phyloP scores from a whole-genome alignment of 2,329 filamentous ascomycete species.

The Thielaviopsis musarum region DNA sequence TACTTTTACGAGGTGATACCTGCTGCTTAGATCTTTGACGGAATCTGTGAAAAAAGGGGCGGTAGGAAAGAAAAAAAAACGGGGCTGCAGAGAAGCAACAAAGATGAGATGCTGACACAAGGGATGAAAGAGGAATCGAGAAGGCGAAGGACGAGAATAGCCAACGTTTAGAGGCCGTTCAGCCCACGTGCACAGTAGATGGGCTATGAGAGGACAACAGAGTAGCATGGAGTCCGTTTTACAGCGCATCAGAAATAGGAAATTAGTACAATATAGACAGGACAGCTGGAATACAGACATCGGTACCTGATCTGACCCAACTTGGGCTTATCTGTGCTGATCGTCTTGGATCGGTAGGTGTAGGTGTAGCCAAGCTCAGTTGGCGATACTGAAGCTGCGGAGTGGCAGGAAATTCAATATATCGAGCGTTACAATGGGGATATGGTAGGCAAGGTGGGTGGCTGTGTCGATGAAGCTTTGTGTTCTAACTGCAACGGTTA shows the following conservation, averaged over 20 bases:
- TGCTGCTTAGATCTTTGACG: too few species aligned
- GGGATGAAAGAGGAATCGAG: background rate
- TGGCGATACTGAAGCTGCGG: background rate
- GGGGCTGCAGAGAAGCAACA: too few species aligned
- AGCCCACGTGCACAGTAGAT: background rate
- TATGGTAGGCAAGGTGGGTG: too few species aligned
- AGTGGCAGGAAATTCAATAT: too few species aligned
- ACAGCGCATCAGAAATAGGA: background rate
- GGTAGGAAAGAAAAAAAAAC: too few species aligned
- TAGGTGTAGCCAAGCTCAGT: background rate
- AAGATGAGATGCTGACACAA: too few species aligned
- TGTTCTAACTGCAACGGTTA: too few species aligned
- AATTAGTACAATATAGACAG: background rate
- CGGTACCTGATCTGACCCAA: background rate
- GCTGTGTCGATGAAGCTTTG: too few species aligned
- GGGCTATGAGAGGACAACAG: background rate
- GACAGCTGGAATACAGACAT: background rate
- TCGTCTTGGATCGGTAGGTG: background rate
- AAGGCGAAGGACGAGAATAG: background rate
- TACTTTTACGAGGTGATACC: too few species aligned
- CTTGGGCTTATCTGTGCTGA: background rate
- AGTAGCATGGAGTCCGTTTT: background rate
- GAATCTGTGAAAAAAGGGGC: too few species aligned
- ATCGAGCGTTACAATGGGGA: too few species aligned
- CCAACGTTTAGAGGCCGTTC: background rate